A percentile compares a stretch with the other conserved stretches of the same genome.
phyloP scores from a whole-genome alignment of 164 flowering plant species.

The Nymphaea colorata region DNA sequence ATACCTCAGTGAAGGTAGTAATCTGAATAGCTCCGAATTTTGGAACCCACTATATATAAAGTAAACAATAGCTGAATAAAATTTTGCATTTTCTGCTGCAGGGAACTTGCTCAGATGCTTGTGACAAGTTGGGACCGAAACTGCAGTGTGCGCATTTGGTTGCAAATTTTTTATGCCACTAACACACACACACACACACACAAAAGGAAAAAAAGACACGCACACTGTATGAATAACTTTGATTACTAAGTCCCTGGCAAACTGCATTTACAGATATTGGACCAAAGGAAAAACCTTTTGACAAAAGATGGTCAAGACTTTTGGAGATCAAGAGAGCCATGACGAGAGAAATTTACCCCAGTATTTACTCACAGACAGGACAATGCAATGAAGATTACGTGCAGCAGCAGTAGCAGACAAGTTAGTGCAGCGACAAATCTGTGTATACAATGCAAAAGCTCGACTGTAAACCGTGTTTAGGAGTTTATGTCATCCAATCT shows the following conservation, averaged over 20 bases:
- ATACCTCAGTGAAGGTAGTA: constrained; percentile 27
- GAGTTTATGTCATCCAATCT: no score
- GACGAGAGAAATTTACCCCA: neutral
- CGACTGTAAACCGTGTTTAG: no score
- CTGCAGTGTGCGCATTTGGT: constrained; percentile 36
- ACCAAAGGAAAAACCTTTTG: constrained; percentile 12
- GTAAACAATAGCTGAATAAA: no score
- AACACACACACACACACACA: neutral
- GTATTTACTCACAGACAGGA: no score
- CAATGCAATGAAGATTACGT: no score
- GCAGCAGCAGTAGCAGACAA: no score
- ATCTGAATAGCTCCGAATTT: neutral
- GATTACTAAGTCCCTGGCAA: neutral
- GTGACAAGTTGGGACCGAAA: constrained; percentile 49
- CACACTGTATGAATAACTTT: no score
- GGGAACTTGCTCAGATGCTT: constrained; percentile 79
- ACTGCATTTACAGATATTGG: constrained; percentile 37
- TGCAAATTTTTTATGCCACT: neutral
- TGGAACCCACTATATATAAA: no score
- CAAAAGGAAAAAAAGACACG: neutral
- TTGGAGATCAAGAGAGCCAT: constrained; percentile 14
- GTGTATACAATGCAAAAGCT: no score
- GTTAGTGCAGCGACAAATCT: no score
- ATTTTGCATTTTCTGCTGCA: constrained; percentile 15
- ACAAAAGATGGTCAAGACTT: constrained; percentile 22